These are phyloP conservation scores for Starmerella sirachaensis DNA, from an alignment of 805 yeast species.

Conservation along the genomic window DNA sequence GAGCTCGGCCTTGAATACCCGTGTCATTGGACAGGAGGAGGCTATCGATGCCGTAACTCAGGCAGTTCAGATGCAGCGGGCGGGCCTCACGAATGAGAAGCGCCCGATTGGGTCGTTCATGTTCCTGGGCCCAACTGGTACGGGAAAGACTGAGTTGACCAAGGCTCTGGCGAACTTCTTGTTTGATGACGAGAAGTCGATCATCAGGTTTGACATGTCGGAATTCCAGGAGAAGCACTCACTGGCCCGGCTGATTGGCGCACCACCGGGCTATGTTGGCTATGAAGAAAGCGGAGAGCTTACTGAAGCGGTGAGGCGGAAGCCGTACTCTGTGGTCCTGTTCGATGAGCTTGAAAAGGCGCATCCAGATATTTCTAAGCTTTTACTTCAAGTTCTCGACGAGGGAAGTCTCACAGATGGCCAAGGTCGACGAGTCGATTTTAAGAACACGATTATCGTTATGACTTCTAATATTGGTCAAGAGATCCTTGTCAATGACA, in stretches of 20 bases:
- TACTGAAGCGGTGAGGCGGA: constrained; percentile 90
- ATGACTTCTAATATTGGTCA: constrained; percentile 98
- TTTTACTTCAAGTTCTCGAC: constrained; percentile 81
- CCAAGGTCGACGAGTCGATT: constrained; percentile 87
- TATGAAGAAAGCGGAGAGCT: constrained; percentile 89
- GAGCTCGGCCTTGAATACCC: constrained; percentile 64
- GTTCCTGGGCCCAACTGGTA: constrained; percentile 97
- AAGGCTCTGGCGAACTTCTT: constrained; percentile 84
- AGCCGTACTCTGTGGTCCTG: constrained; percentile 83
- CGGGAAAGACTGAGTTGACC: constrained; percentile 94
- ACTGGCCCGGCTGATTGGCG: constrained; percentile 82
- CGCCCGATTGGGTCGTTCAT: constrained; percentile 94
- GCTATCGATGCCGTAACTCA: constrained; percentile 83
- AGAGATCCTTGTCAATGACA: constrained; percentile 61
- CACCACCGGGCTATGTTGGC: constrained; percentile 97
- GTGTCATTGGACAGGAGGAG: constrained; percentile 92
- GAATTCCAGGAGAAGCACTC: constrained; percentile 95
- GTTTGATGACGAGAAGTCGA: constrained; percentile 78
- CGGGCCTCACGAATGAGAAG: constrained; percentile 87
- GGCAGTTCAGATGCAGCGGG: constrained; percentile 92
- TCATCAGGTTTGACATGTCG: constrained; percentile 91
- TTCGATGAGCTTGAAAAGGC: constrained; percentile 98
- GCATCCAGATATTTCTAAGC: constrained; percentile 86
- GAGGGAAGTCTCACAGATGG: constrained; percentile 93
- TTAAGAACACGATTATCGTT: constrained; percentile 85